phyloP scores from a whole-genome alignment of 163 green algal genomes.

The Prototheca cutis region DNA sequence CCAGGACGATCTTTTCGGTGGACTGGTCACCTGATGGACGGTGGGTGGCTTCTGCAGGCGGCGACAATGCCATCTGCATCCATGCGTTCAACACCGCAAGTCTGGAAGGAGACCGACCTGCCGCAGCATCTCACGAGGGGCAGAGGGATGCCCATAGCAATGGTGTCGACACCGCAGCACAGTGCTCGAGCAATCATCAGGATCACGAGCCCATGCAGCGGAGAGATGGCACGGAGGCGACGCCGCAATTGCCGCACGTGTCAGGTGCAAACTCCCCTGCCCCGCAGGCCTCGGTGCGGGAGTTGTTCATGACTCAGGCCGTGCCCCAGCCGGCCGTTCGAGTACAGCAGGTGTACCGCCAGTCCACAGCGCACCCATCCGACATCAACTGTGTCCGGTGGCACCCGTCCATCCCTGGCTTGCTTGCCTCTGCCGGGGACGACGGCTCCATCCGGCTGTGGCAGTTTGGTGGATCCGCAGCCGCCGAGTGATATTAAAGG shows the following conservation, averaged over 20 bases:
- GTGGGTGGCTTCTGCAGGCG: slow-evolving; percentile 55
- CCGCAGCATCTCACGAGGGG: too few relatives aligned
- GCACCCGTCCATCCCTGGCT: slow-evolving; percentile 33
- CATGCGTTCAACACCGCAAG: slow-evolving; percentile 28
- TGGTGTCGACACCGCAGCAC: too few relatives aligned
- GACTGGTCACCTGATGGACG: slow-evolving; percentile 52
- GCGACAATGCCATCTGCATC: slow-evolving; percentile 54
- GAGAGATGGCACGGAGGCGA: too few relatives aligned
- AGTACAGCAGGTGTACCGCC: too few relatives aligned
- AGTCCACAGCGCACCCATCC: slow-evolving; percentile 33
- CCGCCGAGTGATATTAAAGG: too few relatives aligned
- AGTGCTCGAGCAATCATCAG: too few relatives aligned
- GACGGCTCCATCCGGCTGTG: slow-evolving; percentile 57
- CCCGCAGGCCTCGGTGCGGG: background rate
- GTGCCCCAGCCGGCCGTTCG: too few relatives aligned
- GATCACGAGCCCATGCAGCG: too few relatives aligned
- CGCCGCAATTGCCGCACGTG: too few relatives aligned
- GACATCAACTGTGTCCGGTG: slow-evolving; percentile 80
- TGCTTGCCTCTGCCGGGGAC: slow-evolving; percentile 62
- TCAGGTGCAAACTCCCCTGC: too few relatives aligned
- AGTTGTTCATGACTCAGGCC: background rate
- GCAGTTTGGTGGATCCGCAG: slow-evolving; percentile 6
- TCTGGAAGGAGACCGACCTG: too few relatives aligned
- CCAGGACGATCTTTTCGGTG: slow-evolving; percentile 63
- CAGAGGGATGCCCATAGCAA: too few relatives aligned